These are phyloP conservation scores for Quercus cerris DNA, from an alignment of 306 rosid genomes.

Conservation along the genomic window DNA sequence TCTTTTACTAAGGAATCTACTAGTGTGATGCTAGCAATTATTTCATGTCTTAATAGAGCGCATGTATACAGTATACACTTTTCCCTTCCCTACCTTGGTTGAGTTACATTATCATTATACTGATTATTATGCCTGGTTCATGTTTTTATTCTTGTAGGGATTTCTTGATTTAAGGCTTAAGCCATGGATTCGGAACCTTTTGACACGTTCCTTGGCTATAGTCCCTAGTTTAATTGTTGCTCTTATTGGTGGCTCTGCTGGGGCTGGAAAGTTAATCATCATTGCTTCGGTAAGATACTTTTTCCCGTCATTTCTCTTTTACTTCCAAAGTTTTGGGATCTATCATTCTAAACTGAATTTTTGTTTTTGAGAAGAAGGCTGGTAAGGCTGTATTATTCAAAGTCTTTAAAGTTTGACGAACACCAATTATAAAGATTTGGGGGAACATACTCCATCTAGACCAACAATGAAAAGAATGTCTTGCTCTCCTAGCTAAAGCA, in stretches of 20 bases:
- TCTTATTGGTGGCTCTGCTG: constrained; percentile 84
- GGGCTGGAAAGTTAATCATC: constrained; percentile 90
- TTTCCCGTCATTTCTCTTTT: constrained; percentile 11
- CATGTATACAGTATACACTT: background rate
- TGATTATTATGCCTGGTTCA: background rate
- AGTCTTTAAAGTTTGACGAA: too few species aligned
- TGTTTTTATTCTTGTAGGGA: constrained; percentile 47
- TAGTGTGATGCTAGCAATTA: too few species aligned
- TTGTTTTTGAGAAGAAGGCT: too few species aligned
- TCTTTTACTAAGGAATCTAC: too few species aligned
- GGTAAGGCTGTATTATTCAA: too few species aligned
- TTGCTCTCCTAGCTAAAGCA: too few species aligned
- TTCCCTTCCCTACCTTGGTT: background rate
- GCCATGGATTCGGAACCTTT: constrained; percentile 83
- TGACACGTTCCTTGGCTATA: constrained; percentile 88
- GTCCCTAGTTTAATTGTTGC: constrained; percentile 93
- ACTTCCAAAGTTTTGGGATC: background rate
- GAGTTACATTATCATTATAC: background rate
- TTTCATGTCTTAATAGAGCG: too few species aligned
- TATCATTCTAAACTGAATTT: background rate
- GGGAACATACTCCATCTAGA: too few species aligned
- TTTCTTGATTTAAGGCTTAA: constrained; percentile 76
- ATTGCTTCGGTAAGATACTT: constrained; percentile 79
- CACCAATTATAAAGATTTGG: too few species aligned
- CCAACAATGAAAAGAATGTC: too few species aligned